Evolutionary conservation across 2,329 filamentous ascomycete species (phyloP), one percentile per base, ranked within the genome.

Genomic region (Ophiostoma perfectum): DNA sequence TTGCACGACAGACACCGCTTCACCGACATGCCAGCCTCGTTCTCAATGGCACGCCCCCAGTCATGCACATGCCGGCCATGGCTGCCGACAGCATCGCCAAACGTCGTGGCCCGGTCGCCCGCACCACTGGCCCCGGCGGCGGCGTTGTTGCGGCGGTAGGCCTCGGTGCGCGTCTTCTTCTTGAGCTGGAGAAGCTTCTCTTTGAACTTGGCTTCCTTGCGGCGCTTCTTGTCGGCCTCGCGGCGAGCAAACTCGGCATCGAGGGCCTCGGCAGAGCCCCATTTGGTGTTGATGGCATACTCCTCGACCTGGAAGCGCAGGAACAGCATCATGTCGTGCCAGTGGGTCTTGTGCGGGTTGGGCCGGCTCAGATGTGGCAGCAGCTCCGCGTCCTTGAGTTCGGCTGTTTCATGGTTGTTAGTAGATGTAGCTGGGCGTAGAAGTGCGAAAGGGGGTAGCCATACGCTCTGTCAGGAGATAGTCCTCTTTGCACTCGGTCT

Each of bases 261-360:
- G 4, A 98, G 80, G 0, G 89, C 90, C 75, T 95, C 93, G 0
- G 91, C 79, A 0, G 90, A 92, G 0, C 95, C 95, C 95, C 95
- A 99, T 80, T 97, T 97, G 72, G 87, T 88, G 1, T 84, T 87
- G 74, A 98, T 89, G 0, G 94, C 95, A 76, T 97, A 97, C 68
- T 93, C 92, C 76, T 99, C 95, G 2, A 99, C 91, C 76, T 99
- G 95, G 70, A 88, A 96, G 0, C 95, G 90, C 36, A 99, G 82
- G 76, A 95, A 99, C 2, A 99, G 85, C 89, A 97, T 97, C 95
- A 99, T 99, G 81, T 96, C 92, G 78, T 97, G 93, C 92, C 93
- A 99, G 69, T 93, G 93, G 0, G 90, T 88, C 77, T 97, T 97
- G 79, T 97, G 95, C 0, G 95, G 95, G 74, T 99, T 99, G 1